Evolutionary conservation across 129 eudicot genomes (phyloP).

Genomic region (Saussurea involucrata): DNA sequence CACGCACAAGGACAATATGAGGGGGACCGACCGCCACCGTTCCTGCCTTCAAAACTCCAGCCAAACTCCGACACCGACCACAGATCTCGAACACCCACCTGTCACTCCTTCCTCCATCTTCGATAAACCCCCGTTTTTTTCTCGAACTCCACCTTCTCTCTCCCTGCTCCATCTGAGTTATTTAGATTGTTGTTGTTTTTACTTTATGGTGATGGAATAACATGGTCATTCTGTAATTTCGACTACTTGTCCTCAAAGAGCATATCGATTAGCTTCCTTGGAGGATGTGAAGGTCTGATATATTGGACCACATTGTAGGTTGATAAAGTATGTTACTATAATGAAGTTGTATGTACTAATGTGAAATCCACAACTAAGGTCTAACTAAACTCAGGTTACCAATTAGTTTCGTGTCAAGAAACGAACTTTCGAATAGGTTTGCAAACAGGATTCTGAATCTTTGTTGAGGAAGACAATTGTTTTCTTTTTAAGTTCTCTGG

Average conservation of each 20-base stretch:
- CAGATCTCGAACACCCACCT: no score
- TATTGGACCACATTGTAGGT: background rate
- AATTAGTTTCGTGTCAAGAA: background rate
- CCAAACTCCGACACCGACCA: no score
- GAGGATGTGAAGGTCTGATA: background rate
- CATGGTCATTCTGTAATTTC: background rate
- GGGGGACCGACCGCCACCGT: no score
- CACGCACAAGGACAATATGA: no score
- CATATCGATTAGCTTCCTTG: background rate
- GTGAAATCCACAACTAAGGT: background rate
- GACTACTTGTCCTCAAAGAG: background rate
- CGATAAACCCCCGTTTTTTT: no score
- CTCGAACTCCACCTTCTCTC: no score
- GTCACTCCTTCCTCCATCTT: no score
- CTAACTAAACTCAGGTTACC: background rate
- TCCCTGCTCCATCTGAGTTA: no score
- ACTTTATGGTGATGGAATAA: background rate
- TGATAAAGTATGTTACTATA: background rate
- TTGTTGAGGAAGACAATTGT: background rate
- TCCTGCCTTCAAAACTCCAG: no score
- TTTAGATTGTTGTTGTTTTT: background rate
- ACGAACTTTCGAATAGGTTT: background rate
- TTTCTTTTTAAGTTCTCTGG: background rate
- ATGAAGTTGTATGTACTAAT: background rate
- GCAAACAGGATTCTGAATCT: no score